phyloP scores from a whole-genome alignment of 2,329 filamentous ascomycete genomes.

The Colletotrichum lentis region DNA sequence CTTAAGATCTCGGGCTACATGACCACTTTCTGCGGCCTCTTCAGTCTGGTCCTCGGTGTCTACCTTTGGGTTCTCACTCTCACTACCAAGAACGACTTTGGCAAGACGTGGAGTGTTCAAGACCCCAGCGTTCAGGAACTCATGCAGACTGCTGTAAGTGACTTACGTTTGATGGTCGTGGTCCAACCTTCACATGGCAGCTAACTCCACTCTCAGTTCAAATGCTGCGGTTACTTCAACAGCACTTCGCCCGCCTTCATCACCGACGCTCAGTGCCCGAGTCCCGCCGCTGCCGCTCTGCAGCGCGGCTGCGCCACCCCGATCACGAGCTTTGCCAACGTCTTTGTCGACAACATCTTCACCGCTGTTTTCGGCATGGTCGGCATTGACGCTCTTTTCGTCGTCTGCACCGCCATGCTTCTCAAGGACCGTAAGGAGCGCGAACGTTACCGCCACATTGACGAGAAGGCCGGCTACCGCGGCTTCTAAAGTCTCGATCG shows the following conservation, averaged over 20 bases:
- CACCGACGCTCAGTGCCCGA: conserved; percentile 72
- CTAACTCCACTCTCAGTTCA: conserved; percentile 62
- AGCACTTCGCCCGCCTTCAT: conserved; percentile 76
- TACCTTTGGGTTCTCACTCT: conserved; percentile 78
- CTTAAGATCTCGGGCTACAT: conserved; percentile 75
- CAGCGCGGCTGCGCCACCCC: conserved; percentile 74
- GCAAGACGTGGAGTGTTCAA: conserved; percentile 67
- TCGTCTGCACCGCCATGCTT: conserved; percentile 77
- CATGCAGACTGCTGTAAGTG: conserved; percentile 72
- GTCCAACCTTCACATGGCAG: conserved; percentile 29
- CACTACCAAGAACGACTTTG: conserved; percentile 69
- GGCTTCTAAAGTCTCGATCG: conserved; percentile 51
- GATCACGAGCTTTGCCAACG: conserved; percentile 74
- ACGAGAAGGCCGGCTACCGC: conserved; percentile 74
- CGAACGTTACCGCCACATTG: conserved; percentile 80
- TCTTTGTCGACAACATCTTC: conserved; percentile 78
- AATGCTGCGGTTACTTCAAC: conserved; percentile 83
- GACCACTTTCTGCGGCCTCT: conserved; percentile 67
- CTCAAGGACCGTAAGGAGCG: conserved; percentile 83
- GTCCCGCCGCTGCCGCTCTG: conserved; percentile 73
- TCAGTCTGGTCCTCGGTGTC: conserved; percentile 72
- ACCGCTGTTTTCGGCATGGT: conserved; percentile 83
- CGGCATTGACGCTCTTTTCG: conserved; percentile 71
- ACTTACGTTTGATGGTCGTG: neutral
- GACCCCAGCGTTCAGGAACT: conserved; percentile 67